These are phyloP conservation scores for Jimgerdemannia lactiflua DNA, from an alignment of 192 early-diverging fungal species.

Conservation along the genomic window DNA sequence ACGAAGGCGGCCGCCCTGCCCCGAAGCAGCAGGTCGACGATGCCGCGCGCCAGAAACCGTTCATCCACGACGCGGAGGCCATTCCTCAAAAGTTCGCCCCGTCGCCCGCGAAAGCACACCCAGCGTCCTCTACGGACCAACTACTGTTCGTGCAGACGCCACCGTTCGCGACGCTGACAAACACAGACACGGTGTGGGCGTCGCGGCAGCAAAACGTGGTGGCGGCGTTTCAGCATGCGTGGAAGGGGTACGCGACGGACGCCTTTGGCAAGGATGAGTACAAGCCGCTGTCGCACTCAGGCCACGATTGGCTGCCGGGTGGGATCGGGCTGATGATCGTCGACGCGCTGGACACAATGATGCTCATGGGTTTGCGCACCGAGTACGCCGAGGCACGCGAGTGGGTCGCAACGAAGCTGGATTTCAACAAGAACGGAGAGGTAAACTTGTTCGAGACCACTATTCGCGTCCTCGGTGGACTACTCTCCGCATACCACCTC, in stretches of 20 bases:
- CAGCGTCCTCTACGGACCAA: background rate
- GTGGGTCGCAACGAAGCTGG: conserved; percentile 57
- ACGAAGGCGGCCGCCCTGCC: background rate
- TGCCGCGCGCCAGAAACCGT: background rate
- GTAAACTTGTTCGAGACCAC: conserved; percentile 85
- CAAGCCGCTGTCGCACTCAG: conserved; percentile 63
- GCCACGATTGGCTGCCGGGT: conserved; percentile 65
- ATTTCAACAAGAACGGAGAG: conserved; percentile 65
- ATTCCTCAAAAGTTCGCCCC: background rate
- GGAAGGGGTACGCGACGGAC: conserved; percentile 74
- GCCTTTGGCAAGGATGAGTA: conserved; percentile 90
- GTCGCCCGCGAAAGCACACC: background rate
- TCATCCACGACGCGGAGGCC: background rate
- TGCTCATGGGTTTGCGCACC: conserved; percentile 69
- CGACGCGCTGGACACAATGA: conserved; percentile 83
- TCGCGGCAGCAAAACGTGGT: conserved; percentile 56
- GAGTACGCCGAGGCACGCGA: conserved; percentile 70
- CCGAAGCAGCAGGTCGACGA: background rate
- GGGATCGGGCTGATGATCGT: conserved; percentile 79
- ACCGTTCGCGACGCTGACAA: conserved; percentile 6
- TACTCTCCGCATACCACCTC: conserved; percentile 79
- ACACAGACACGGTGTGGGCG: conserved; percentile 32
- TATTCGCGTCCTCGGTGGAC: conserved; percentile 82
- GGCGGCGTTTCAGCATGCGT: conserved; percentile 72
- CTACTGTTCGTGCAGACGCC: conserved; percentile 14